phyloP scores from a whole-genome alignment of 805 yeast species.

The Peterozyma toletana region DNA sequence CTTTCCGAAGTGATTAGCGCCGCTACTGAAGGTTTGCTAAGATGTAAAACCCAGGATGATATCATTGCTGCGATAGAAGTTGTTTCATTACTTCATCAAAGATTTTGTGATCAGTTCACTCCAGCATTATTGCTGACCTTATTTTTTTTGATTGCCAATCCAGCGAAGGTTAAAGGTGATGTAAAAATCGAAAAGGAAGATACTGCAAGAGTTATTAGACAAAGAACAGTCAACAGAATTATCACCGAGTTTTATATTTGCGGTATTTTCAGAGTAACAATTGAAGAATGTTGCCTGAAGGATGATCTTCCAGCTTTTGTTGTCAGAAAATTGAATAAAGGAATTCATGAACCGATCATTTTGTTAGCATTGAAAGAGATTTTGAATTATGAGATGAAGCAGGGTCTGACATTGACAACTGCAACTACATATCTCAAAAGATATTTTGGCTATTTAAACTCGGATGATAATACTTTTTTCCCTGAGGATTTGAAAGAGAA shows the following conservation, averaged over 20 bases:
- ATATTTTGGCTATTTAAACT: constrained; percentile 28
- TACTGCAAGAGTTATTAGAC: constrained; percentile 28
- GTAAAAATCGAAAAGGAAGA: constrained; percentile 35
- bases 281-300: constrained; percentile 28
- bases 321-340: constrained; percentile 20
- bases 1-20: constrained; percentile 62
- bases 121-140: constrained; percentile 36
- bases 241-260: constrained; percentile 50
- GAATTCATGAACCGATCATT: constrained; percentile 29
- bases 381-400: constrained; percentile 27
- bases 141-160: constrained; percentile 30
- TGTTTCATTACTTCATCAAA: constrained; percentile 67
- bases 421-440: constrained; percentile 44
- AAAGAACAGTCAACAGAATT: constrained; percentile 41
- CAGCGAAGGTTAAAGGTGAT: constrained; percentile 11
- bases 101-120: constrained; percentile 53
- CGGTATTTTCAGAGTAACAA: constrained; percentile 44
- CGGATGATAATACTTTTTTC: constrained; percentile 21
- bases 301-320: constrained; percentile 38
- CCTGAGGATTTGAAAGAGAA: constrained; percentile 17
- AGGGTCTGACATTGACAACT: constrained; percentile 22
- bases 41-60: constrained; percentile 48
- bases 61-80: constrained; percentile 58
- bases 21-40: constrained; percentile 52
- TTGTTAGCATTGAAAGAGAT: constrained; percentile 37